Percentiles rank a stretch among this genome's conserved stretches.
Evolutionary conservation across 306 rosid genomes (phyloP).

Genomic region (Pyrus bretschneideri): DNA sequence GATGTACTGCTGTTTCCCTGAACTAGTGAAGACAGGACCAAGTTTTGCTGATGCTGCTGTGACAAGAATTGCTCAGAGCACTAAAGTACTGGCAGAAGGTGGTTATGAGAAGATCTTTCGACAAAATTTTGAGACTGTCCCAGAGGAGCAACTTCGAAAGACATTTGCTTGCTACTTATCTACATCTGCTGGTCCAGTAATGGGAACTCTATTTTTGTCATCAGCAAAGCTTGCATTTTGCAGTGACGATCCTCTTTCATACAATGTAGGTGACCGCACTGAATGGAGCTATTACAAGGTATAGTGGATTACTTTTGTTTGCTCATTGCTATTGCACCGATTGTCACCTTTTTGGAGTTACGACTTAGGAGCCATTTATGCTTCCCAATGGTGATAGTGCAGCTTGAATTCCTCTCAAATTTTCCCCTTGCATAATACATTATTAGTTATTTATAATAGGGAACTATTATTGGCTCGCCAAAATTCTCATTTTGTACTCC

Average conservation of each 20-base stretch:
- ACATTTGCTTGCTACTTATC: conserved; percentile 87
- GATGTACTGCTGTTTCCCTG: conserved; percentile 5
- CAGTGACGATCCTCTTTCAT: conserved; percentile 88
- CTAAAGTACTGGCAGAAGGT: conserved; percentile 96
- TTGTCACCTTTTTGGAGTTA: not conserved
- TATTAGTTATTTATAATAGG: not conserved
- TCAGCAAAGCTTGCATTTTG: conserved; percentile 87
- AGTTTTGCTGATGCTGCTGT: conserved; percentile 97
- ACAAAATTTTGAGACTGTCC: conserved; percentile 69
- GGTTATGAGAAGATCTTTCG: conserved; percentile 92
- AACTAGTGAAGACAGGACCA: conserved; percentile 86
- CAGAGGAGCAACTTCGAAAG: conserved; percentile 76
- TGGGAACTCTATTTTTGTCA: conserved; percentile 84
- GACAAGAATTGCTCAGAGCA: conserved; percentile 90
- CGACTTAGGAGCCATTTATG: not conserved
- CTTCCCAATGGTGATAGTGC: not conserved
- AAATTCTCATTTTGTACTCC: too few species aligned
- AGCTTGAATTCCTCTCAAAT: not conserved
- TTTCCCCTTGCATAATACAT: not conserved
- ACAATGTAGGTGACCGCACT: conserved; percentile 54
- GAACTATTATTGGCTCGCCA: too few species aligned
- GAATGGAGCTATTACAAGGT: conserved; percentile 97
- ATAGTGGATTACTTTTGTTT: conserved; percentile 6
- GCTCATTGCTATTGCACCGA: not conserved
- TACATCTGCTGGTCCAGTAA: conserved; percentile 97